Evolutionary conservation across 768 basidiomycete species (phyloP).

Genomic region (Mycena albidolilacea): DNA sequence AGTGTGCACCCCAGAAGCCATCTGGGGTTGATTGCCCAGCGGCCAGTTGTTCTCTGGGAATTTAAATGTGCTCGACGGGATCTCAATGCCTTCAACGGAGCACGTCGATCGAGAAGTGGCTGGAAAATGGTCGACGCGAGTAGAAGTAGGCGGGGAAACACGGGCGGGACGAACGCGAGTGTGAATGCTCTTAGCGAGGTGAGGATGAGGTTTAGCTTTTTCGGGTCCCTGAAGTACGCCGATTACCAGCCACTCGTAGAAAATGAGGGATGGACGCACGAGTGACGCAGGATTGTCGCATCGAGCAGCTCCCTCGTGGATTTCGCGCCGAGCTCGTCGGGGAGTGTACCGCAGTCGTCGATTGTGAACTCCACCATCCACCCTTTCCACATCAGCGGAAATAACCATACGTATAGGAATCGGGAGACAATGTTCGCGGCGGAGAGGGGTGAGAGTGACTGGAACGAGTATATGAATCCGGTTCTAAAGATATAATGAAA

Average conservation of each 20-base stretch:
- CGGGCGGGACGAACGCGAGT: constrained; percentile 16
- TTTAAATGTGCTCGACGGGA: too few species aligned
- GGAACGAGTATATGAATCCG: too few species aligned
- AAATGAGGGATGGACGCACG: neutral
- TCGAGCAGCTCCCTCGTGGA: neutral
- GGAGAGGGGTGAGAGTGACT: too few species aligned
- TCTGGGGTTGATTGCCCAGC: too few species aligned
- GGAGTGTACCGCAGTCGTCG: constrained; percentile 7
- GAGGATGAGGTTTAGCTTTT: constrained; percentile 3
- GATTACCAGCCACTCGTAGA: neutral
- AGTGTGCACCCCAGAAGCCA: too few species aligned
- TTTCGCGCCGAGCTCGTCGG: neutral
- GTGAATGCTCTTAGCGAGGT: constrained; percentile 23
- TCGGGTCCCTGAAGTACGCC: neutral
- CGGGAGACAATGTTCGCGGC: too few species aligned
- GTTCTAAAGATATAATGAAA: too few species aligned
- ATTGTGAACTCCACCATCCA: neutral
- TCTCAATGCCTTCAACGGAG: too few species aligned
- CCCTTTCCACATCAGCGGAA: too few species aligned
- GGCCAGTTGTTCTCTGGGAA: too few species aligned
- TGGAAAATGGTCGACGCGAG: constrained; percentile 19
- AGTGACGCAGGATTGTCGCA: neutral
- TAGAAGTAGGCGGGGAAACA: constrained; percentile 25
- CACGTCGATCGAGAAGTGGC: constrained; percentile 10
- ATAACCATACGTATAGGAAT: too few species aligned